Evolutionary conservation across 805 yeast genomes (phyloP).

Genomic region (Kazachstania kunashirensis): DNA sequence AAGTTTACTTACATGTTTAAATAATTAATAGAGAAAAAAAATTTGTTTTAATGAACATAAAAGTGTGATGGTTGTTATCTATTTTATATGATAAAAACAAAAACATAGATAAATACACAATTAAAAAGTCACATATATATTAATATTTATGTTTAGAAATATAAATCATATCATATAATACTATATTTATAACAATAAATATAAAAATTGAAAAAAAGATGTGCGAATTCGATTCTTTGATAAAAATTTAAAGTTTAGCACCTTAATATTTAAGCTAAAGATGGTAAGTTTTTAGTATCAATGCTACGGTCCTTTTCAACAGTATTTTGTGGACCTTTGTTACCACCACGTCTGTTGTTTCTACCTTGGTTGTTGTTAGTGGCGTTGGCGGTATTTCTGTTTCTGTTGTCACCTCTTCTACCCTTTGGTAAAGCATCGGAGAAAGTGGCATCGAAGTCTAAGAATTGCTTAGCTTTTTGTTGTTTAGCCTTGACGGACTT

Average conservation of each 20-base stretch:
- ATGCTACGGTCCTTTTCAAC: conserved; percentile 32
- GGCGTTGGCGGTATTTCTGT: conserved; percentile 19
- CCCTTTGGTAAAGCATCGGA: conserved; percentile 43
- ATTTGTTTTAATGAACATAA: too few relatives aligned
- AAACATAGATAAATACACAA: too few relatives aligned
- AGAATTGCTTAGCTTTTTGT: conserved; percentile 68
- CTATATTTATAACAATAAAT: not conserved
- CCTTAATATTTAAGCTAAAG: conserved; percentile 37
- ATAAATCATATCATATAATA: conserved; percentile 1
- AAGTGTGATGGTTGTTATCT: too few relatives aligned
- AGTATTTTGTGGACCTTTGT: conserved; percentile 23
- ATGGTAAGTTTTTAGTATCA: conserved; percentile 64
- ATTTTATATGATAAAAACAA: too few relatives aligned
- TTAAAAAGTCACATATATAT: not conserved
- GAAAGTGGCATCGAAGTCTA: conserved; percentile 67
- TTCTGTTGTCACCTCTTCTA: conserved; percentile 18
- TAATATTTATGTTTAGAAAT: not conserved
- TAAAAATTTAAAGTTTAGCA: not conserved
- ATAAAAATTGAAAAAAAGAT: not conserved
- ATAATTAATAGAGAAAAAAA: too few relatives aligned
- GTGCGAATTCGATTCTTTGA: too few relatives aligned
- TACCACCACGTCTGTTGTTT: conserved; percentile 29
- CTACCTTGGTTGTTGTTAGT: conserved; percentile 15
- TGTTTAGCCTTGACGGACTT: conserved; percentile 67
- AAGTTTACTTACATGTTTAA: conserved; percentile 18